Percentiles rank a stretch among this genome's conserved stretches.
phyloP scores from a whole-genome alignment of 192 early-diverging fungal genomes.

The Dimargaris cristalligena region DNA sequence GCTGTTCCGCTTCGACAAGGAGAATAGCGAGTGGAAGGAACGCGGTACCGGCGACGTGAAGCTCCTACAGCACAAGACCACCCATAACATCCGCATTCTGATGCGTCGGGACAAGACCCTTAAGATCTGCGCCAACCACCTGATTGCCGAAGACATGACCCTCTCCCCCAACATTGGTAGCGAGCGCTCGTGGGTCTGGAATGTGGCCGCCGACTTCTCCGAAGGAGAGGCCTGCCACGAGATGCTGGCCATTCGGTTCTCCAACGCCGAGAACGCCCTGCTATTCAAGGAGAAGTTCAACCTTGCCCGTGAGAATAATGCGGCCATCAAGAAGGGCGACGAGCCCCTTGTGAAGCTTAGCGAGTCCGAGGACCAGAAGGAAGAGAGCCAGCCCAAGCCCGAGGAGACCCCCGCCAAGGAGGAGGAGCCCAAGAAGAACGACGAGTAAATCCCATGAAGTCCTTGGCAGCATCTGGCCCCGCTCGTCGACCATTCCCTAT shows the following conservation, averaged over 20 bases:
- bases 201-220: constrained; percentile 70
- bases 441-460: no score
- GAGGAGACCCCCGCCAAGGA: no score
- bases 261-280: constrained; percentile 87
- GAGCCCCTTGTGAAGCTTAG: constrained; percentile 4
- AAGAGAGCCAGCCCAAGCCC: constrained; percentile 1
- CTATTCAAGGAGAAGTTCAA: constrained; percentile 84
- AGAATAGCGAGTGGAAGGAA: constrained; percentile 94
- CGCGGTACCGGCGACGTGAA: constrained; percentile 96
- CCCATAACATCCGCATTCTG: constrained; percentile 80
- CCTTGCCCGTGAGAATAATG: constrained; percentile 40
- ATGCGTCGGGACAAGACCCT: constrained; percentile 98
- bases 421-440: no score
- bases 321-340: constrained; percentile 19
- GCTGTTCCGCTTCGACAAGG: constrained; percentile 94
- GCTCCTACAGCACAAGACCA: constrained; percentile 82
- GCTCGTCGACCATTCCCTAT: no score
- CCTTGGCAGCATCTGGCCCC: no score
- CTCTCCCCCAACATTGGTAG: constrained; percentile 91
- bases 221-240: constrained; percentile 74
- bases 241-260: constrained; percentile 89
- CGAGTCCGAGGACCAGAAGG: constrained; percentile 1
- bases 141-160: constrained; percentile 70
- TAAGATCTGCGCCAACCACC: constrained; percentile 99
- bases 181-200: constrained; percentile 99